A percentile compares a stretch with the other conserved stretches of the same genome.
phyloP scores from a whole-genome alignment of 805 yeast species.

The Ogataea sp. region DNA sequence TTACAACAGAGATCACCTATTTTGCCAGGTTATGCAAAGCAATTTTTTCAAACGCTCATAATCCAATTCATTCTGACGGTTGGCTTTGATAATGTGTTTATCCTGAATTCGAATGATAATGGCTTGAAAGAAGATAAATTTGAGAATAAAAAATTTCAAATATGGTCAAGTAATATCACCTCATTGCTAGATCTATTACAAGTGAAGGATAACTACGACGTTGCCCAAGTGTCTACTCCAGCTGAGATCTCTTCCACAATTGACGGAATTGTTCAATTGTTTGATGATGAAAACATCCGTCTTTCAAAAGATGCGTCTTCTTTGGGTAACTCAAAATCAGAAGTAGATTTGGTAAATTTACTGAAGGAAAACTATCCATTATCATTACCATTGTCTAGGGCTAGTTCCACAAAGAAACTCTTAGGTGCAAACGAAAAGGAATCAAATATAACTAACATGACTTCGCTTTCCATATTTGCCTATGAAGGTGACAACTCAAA shows the following conservation, averaged over 20 bases:
- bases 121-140: conserved; percentile 29
- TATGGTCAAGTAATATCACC: conserved; percentile 18
- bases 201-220: conserved; percentile 6
- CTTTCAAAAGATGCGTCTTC: neutral
- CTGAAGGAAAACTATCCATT: conserved; percentile 8
- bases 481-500: conserved; percentile 85
- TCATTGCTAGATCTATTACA: conserved; percentile 11
- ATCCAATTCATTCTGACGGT: conserved; percentile 36
- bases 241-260: conserved; percentile 8
- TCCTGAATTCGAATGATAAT: conserved; percentile 70
- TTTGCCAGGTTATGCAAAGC: conserved; percentile 49
- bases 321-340: conserved; percentile 2
- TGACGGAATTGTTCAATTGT: conserved; percentile 1
- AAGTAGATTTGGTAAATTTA: conserved; percentile 2
- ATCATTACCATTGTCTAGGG: conserved; percentile 8
- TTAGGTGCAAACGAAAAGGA: no score
- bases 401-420: conserved; percentile 2
- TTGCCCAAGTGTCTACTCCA: conserved; percentile 4
- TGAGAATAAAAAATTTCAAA: conserved; percentile 9
- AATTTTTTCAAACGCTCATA: conserved; percentile 44
- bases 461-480: conserved; percentile 37
- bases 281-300: neutral
- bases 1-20: conserved; percentile 82
- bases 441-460: conserved; percentile 4
- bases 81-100: conserved; percentile 37